Evolutionary conservation across 768 basidiomycete genomes (phyloP).

Genomic region (Arthromyces matolae): DNA sequence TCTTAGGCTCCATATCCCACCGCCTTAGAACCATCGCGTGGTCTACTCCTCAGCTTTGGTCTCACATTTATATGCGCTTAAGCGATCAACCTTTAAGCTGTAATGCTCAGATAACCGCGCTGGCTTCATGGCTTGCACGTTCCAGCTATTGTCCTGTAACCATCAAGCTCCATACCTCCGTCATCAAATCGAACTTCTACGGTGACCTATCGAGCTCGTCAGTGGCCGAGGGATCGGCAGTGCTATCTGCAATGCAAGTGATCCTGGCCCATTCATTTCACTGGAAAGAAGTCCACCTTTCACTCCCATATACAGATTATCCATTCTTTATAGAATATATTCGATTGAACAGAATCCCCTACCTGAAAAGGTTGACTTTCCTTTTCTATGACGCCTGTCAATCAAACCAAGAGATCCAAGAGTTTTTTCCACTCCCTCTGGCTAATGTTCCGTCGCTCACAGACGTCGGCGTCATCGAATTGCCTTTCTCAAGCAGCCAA

Average conservation of each 20-base stretch:
- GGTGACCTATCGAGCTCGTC: neutral
- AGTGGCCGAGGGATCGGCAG: neutral
- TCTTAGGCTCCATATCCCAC: conserved; percentile 9
- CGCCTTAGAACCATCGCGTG: conserved; percentile 5
- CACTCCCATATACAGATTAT: conserved; percentile 3
- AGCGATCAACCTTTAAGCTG: neutral
- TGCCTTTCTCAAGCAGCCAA: conserved; percentile 1
- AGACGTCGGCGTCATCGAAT: conserved; percentile 7
- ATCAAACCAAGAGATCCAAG: neutral
- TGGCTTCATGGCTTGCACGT: conserved; percentile 8
- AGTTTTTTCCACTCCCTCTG: neutral
- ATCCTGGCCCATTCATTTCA: conserved; percentile 1
- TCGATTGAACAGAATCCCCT: neutral
- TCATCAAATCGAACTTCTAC: neutral
- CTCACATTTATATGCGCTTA: neutral
- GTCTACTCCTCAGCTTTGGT: conserved; percentile 11
- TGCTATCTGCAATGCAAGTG: conserved; percentile 1
- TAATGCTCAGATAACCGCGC: neutral
- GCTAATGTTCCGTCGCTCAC: neutral
- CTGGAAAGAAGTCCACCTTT: conserved; percentile 11
- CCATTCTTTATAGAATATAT: neutral
- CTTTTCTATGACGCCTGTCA: neutral
- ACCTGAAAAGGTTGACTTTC: conserved; percentile 6
- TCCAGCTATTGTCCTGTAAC: conserved; percentile 2
- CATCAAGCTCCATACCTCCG: conserved; percentile 1